phyloP scores from a whole-genome alignment of 164 flowering plant genomes.

The Aristolochia fimbriata region DNA sequence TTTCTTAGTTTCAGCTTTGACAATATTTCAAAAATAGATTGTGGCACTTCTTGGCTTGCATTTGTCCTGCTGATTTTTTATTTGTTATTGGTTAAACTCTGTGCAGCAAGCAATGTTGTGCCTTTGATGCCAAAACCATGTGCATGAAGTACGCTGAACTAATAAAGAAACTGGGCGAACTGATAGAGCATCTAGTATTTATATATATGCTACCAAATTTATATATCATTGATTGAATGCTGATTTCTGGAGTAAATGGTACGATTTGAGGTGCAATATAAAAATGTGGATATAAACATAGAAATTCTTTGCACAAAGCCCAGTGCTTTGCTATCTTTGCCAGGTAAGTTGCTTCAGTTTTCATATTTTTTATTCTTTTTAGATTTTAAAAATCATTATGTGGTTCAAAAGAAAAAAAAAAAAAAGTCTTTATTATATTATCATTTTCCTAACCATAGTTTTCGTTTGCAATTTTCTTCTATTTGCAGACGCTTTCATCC shows the following conservation, averaged over 20 bases:
- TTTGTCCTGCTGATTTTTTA: neutral
- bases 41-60: neutral
- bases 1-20: neutral
- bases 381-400: neutral
- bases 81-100: neutral
- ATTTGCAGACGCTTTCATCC: constrained; percentile 69
- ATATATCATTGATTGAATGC: constrained; percentile 74
- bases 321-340: constrained; percentile 74
- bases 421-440: too few species aligned
- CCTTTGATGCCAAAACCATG: constrained; percentile 86
- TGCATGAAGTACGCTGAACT: constrained; percentile 89
- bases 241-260: constrained; percentile 82
- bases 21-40: neutral
- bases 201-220: constrained; percentile 55
- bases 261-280: constrained; percentile 93
- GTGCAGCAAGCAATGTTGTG: constrained; percentile 78
- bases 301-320: constrained; percentile 89
- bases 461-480: too few species aligned
- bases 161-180: constrained; percentile 87
- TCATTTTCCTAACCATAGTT: too few species aligned
- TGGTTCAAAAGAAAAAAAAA: too few species aligned
- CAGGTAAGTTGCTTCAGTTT: constrained; percentile 43
- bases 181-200: constrained; percentile 74
- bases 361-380: neutral
- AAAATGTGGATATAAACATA: constrained; percentile 86